Evolutionary conservation across 192 early-diverging fungal species (phyloP), one percentile per base, ranked within the genome.

Genomic region (Chytriomyces hyalinus): DNA sequence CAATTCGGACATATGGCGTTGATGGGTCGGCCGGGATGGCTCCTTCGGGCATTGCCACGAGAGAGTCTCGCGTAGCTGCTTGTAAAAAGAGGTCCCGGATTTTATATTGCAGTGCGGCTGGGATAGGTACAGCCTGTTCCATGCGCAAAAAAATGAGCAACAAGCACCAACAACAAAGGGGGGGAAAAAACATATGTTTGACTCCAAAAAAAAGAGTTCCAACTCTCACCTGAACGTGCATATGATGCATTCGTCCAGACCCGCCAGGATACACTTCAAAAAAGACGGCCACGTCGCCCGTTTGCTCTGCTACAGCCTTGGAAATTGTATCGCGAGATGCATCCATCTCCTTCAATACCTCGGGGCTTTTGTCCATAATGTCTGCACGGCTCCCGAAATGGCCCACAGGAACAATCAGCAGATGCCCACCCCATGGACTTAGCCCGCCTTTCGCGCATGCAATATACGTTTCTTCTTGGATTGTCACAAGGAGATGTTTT

Each of bases 381-480:
- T 68, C 70, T 57, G 66, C 11, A 72, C 89, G 67, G 6, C 71
- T 72, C 36, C 70, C 44, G 59, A 80, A 70, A 71, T 92, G 92
- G 0, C 77, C 85, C 36, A 93, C 84, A 2, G 92, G 92, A 46
- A 93, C 87, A 64, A 96, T 79, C 1, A 98, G 77, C 0, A 94
- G 78, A 78, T 98, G 97, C 65, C 95, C 92, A 72, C 94, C 92
- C 66, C 93, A 94, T 28, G 80, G 83, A 0, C 91, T 84, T 26
- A 97, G 78, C 26, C 91, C 89, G n/a, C 97, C 97, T 84, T 97
- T 97, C 45, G 97, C 91, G 73, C 95, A 82, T 11, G 96, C 91
- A 46, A 93, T 65, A 73, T 98, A 98, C 6, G 90, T 84, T 68
- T 97, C 92, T 20, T 85, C 82, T 5, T 91, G 92, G 80, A 97